phyloP scores from a whole-genome alignment of 768 basidiomycete genomes.

The Chiua virens region DNA sequence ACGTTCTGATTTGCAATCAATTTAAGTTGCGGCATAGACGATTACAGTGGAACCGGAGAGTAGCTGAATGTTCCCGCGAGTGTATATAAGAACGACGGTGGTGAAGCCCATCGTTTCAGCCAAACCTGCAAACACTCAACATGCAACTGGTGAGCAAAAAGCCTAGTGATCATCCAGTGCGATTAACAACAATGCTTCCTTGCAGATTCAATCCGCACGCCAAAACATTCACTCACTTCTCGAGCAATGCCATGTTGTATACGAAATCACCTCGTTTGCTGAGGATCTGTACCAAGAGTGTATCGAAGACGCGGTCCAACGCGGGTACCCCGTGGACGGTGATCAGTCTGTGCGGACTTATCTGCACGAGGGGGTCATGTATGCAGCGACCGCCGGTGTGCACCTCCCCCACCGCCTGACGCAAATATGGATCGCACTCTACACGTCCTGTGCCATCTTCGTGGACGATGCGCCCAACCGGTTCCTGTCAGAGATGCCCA shows the following conservation, averaged over 20 bases:
- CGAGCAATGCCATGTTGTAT: background rate
- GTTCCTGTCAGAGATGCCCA: slow-evolving; percentile 19
- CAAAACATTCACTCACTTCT: background rate
- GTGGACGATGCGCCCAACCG: slow-evolving; percentile 36
- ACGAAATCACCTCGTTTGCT: background rate
- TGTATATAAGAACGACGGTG: too few species aligned
- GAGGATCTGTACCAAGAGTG: slow-evolving; percentile 11
- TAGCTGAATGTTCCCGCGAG: too few species aligned
- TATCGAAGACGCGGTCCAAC: slow-evolving; percentile 12
- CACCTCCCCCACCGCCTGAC: slow-evolving; percentile 27
- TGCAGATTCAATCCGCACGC: background rate
- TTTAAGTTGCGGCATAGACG: too few species aligned
- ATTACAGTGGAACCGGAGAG: too few species aligned
- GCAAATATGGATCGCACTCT: slow-evolving; percentile 37
- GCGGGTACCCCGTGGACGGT: slow-evolving; percentile 29
- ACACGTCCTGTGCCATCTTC: slow-evolving; percentile 38
- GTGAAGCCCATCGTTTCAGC: too few species aligned
- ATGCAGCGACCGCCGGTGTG: slow-evolving; percentile 23
- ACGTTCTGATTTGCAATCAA: too few species aligned
- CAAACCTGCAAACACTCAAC: too few species aligned
- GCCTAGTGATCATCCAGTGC: background rate
- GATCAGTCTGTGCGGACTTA: slow-evolving; percentile 25
- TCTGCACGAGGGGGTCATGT: slow-evolving; percentile 32
- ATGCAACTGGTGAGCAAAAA: too few species aligned
- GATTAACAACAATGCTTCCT: background rate